Conservation (phyloP, 2,329 filamentous ascomycete species). For the Colletotrichum sp. region DNA sequence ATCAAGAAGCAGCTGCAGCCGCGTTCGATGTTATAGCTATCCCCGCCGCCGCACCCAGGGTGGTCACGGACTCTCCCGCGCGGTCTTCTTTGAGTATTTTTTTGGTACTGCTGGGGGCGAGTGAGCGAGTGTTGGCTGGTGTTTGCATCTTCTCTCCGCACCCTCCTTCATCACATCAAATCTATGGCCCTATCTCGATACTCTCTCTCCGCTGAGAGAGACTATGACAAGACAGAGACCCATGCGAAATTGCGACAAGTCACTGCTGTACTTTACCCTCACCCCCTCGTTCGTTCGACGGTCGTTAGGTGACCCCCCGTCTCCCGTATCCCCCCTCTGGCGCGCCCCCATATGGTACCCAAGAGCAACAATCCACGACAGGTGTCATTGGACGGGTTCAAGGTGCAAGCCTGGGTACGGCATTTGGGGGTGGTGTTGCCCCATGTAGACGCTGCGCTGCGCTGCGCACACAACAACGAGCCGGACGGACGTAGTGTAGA, state of each 20-base stretch:
- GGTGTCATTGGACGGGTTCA: conserved; percentile 2
- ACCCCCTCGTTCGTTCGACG: neutral
- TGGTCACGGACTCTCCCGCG: neutral
- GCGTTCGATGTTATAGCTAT: conserved; percentile 10
- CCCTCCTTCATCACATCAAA: neutral
- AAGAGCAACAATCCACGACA: conserved; percentile 1
- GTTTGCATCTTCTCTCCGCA: neutral
- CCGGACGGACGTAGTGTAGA: neutral
- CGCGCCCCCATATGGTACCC: neutral
- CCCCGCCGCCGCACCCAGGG: neutral
- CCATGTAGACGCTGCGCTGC: neutral
- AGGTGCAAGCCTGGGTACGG: neutral
- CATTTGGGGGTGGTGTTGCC: neutral
- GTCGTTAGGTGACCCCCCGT: neutral
- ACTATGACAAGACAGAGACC: neutral
- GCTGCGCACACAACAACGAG: neutral
- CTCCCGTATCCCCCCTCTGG: neutral
- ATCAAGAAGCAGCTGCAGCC: conserved; percentile 10
- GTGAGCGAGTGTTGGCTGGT: neutral
- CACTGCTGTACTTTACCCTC: neutral
- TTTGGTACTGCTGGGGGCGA: neutral
- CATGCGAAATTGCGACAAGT: neutral
- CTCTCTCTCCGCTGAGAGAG: neutral
- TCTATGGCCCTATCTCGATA: neutral
- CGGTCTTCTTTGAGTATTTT: neutral